Base-by-base conservation (phyloP, 2,329 filamentous ascomycete genomes). In the Alternaria hordeiaustralica region DNA sequence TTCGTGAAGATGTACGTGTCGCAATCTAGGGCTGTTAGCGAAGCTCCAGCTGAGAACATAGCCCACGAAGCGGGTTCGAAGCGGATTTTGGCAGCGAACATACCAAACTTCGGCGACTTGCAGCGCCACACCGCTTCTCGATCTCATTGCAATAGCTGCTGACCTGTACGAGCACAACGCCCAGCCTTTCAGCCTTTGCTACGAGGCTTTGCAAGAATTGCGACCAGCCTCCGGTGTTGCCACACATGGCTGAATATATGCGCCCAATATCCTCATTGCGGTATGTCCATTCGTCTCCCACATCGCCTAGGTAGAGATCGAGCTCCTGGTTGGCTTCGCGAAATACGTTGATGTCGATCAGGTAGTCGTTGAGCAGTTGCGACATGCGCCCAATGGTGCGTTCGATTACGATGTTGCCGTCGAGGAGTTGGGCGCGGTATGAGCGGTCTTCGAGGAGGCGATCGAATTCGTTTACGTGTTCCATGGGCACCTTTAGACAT, bases 161-260 rank as follows among this genome's bases (percentile, higher is more conserved):
- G 20, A 97, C 87, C 78, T 91, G 89, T 43, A 89, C 87, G 44
- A 97, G 85, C 28, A 90, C 84, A 7, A 88, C 86, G 30, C 90
- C 91, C 25, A 97, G 84, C 47, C 87, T 86, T 65, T 90, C 87
- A 13, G 90, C 90, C 74, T 91, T 93, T 21, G 87, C 87, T 75
- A 93, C 90, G 63, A 97, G 84, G 58, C 91, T 90, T 58, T 89
- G 86, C 73, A 97, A 90, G 7, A 93, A 93, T 60, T 90, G 89
- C 61, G 90, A 88, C 95, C 95, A 98, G 46, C 94, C 94, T 67
- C 96, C 92, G 9, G 94, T 90, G 71, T 98, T 98, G 33, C 93
- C 92, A 74, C 92, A 91, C 94, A 98, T 98, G 41, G 94, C 93
- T 44, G 90, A 87, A 71, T 92, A 96, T 20, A 97, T 93, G 50